phyloP scores from a whole-genome alignment of 2,329 filamentous ascomycete genomes.

The Fusarium penzigii region DNA sequence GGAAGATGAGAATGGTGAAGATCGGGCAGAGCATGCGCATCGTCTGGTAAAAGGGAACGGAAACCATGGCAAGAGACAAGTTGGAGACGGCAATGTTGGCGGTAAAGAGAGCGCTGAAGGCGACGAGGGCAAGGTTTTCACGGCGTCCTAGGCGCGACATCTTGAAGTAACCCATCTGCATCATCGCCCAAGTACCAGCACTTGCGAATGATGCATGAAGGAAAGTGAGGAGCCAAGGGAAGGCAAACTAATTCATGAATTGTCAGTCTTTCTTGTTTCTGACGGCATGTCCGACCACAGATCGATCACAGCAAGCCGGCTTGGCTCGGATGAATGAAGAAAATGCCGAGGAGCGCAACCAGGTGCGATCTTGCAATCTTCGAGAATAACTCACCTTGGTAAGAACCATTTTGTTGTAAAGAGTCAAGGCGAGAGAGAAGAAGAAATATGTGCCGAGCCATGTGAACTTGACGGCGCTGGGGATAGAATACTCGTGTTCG shows the following conservation, averaged over 20 bases:
- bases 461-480: constrained; percentile 48
- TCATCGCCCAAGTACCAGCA: constrained; percentile 55
- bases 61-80: constrained; percentile 61
- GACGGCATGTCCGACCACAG: not conserved
- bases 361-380: not conserved
- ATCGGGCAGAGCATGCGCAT: constrained; percentile 63
- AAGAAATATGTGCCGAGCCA: constrained; percentile 56
- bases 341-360: not conserved
- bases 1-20: constrained; percentile 63
- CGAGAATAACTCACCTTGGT: constrained; percentile 43
- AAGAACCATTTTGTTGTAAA: constrained; percentile 62
- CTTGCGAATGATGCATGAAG: constrained; percentile 59
- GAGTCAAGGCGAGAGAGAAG: constrained; percentile 49
- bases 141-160: constrained; percentile 51
- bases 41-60: constrained; percentile 67
- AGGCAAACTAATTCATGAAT: constrained; percentile 47
- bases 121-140: constrained; percentile 56
- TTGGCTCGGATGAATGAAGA: not conserved
- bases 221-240: constrained; percentile 62
- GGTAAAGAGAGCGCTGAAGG: constrained; percentile 63
- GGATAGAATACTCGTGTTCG: constrained; percentile 47
- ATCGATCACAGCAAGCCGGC: not conserved
- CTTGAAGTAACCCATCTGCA: constrained; percentile 53
- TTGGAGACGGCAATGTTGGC: constrained; percentile 67
- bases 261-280: constrained; percentile 15